phyloP scores from a whole-genome alignment of 352 stramenopile species.

The Peronospora farinosa region DNA sequence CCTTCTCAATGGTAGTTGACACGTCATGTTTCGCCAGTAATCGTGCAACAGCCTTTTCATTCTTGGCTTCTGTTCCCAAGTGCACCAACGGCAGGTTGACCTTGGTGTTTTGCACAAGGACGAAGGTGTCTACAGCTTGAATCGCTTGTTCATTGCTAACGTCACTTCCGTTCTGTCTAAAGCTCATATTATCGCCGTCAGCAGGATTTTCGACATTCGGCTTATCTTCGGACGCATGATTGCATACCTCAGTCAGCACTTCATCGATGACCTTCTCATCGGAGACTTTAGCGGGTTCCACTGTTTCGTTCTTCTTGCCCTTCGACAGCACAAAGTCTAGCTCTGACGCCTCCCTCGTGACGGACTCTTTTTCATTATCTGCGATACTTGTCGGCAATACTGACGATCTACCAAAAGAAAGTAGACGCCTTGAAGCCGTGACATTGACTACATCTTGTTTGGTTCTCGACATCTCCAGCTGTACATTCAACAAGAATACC shows the following conservation, averaged over 20 bases:
- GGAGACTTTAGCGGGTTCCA: conserved; percentile 12
- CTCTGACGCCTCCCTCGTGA: conserved; percentile 6
- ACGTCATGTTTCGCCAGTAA: not conserved
- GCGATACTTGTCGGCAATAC: conserved; percentile 4
- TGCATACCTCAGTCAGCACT: conserved; percentile 19
- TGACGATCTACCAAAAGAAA: conserved; percentile 14
- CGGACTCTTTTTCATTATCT: conserved; percentile 12
- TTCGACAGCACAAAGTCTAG: not conserved
- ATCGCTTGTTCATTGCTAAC: conserved; percentile 6
- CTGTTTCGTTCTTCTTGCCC: conserved; percentile 10
- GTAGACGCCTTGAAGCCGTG: conserved; percentile 38
- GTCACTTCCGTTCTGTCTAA: conserved; percentile 20
- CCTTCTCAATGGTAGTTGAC: conserved; percentile 2
- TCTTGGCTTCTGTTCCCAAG: conserved; percentile 10
- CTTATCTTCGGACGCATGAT: conserved; percentile 24
- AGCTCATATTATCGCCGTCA: conserved; percentile 21
- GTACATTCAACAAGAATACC: not conserved
- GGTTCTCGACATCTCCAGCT: conserved; percentile 69
- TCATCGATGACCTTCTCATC: conserved; percentile 8
- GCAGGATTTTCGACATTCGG: conserved; percentile 22
- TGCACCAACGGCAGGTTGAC: conserved; percentile 2
- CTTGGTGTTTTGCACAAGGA: not conserved
- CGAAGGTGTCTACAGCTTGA: conserved; percentile 4
- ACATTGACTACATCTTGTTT: conserved; percentile 51
- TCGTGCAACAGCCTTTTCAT: conserved; percentile 10